phyloP scores from a whole-genome alignment of 2,329 filamentous ascomycete genomes.

The Cladosporium phlei region DNA sequence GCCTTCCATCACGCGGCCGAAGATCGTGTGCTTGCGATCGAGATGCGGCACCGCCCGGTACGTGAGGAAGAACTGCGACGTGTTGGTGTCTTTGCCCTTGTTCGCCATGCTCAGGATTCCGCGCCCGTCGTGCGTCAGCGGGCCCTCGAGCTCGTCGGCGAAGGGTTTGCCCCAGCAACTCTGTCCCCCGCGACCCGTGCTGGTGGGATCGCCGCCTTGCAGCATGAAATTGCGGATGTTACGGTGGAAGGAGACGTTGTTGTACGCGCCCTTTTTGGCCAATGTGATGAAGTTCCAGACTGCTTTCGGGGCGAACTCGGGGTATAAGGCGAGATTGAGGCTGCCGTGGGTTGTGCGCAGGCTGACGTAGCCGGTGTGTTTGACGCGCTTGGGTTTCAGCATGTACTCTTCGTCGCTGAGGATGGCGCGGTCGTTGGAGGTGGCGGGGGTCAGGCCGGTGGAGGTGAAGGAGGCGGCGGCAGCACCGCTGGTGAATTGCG shows the following conservation, averaged over 20 bases:
- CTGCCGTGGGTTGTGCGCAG: slow-evolving; percentile 81
- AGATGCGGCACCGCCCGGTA: slow-evolving; percentile 82
- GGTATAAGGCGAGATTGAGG: slow-evolving; percentile 81
- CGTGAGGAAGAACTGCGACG: slow-evolving; percentile 88
- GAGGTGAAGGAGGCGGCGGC: slow-evolving; percentile 94
- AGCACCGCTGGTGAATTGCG: slow-evolving; percentile 81
- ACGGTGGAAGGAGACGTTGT: slow-evolving; percentile 76
- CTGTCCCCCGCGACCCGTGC: slow-evolving; percentile 82
- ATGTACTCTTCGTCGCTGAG: slow-evolving; percentile 95
- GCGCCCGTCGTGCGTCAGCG: slow-evolving; percentile 72
- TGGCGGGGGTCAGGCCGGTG: slow-evolving; percentile 88
- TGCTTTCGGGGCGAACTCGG: slow-evolving; percentile 84
- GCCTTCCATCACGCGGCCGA: slow-evolving; percentile 77
- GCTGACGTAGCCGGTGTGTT: slow-evolving; percentile 85
- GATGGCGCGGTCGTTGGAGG: slow-evolving; percentile 77
- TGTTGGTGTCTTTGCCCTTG: slow-evolving; percentile 97
- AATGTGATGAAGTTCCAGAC: slow-evolving; percentile 96
- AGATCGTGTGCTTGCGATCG: slow-evolving; percentile 95
- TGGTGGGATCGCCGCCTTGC: slow-evolving; percentile 90
- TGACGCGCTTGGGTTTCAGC: slow-evolving; percentile 83
- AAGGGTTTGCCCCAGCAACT: slow-evolving; percentile 87
- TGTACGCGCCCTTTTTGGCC: slow-evolving; percentile 86
- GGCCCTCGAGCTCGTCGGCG: slow-evolving; percentile 86
- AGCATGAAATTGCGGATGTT: slow-evolving; percentile 98
- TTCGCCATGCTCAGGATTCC: slow-evolving; percentile 93